phyloP scores from a whole-genome alignment of 768 basidiomycete genomes.

The Lactarius evosmus region DNA sequence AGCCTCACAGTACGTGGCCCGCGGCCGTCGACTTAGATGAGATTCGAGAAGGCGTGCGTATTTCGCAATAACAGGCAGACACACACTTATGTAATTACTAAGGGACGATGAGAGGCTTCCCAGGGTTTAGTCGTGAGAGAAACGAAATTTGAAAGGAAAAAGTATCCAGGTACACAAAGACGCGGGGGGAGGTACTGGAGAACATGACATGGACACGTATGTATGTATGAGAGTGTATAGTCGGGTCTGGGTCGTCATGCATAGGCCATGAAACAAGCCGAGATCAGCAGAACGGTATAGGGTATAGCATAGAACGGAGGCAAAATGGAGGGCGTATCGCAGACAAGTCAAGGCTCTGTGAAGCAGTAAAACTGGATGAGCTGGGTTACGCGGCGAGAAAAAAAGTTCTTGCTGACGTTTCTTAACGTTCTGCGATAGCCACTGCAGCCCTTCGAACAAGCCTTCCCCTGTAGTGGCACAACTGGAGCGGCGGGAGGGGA shows the following conservation, averaged over 20 bases:
- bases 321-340: conserved; percentile 5
- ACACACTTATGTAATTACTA: conserved; percentile 18
- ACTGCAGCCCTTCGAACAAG: conserved; percentile 94
- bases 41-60: not conserved
- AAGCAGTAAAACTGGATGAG: conserved; percentile 6
- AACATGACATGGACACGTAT: conserved; percentile 17
- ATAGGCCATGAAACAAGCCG: conserved; percentile 21
- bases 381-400: not conserved
- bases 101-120: not conserved
- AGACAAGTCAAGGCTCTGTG: conserved; percentile 16
- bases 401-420: conserved; percentile 64
- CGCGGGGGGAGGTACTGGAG: conserved; percentile 1
- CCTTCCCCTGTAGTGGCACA: conserved; percentile 97
- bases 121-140: conserved; percentile 2
- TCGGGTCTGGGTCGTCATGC: conserved; percentile 20
- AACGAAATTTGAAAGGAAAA: not conserved
- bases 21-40: not conserved
- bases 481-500: conserved; percentile 41
- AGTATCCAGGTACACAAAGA: conserved; percentile 12
- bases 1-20: conserved; percentile 3
- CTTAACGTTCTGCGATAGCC: conserved; percentile 97
- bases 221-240: conserved; percentile 15
- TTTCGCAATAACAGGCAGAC: not conserved
- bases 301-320: conserved; percentile 29
- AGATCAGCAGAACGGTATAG: conserved; percentile 31